Base-by-base conservation (phyloP, 1,284 basidiomycete species). In the Takashimella tepidaria region DNA sequence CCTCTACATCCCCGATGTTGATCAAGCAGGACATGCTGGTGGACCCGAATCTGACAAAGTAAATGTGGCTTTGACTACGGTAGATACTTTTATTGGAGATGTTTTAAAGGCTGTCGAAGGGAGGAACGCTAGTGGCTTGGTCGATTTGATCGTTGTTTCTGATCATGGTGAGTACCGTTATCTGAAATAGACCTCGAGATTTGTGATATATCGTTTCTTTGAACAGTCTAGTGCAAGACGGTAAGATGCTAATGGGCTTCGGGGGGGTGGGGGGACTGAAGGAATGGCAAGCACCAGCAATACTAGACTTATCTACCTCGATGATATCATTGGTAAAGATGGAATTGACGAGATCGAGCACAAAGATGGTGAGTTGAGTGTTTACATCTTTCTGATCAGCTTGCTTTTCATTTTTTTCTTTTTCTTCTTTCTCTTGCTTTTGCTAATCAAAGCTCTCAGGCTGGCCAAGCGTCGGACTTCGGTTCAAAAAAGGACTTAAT, bases 91-190 rank as follows among this genome's bases (percentile, higher is more conserved):
- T 63, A 84, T 89, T 1, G 83, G 81, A 52, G 77, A 84, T 47
- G 74, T 96, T 12, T 82, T 86, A 0, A 71, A 75, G 2, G 78
- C 81, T 1, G 75, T 95, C 26, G 79, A 79, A 25, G 74, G 77
- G n/a, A 82, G 92, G 2, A 89, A 92, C 65, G 78, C 93, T 26
- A 83, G 82, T 1, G 81, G 87, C 37, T 86, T 95, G 24, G 86
- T 93, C 25, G 89, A 96, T 69, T 79, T 96, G 24, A 80, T 95
- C 23, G 90, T 93, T 63, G 89, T 96, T 49, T 88, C 86, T 55
- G 92, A 96, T 72, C 92, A 96, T 68, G 92, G 66, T 66, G 48
- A 43, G 64, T 55, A n/a, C 22, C 2, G 22, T 13, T 20, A n/a
- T 25, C 11, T 27, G 25, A 19, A 13, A 11, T 23, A 19, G 8